phyloP scores from a whole-genome alignment of 306 rosid genomes.

The Glycyrrhiza uralensis region DNA sequence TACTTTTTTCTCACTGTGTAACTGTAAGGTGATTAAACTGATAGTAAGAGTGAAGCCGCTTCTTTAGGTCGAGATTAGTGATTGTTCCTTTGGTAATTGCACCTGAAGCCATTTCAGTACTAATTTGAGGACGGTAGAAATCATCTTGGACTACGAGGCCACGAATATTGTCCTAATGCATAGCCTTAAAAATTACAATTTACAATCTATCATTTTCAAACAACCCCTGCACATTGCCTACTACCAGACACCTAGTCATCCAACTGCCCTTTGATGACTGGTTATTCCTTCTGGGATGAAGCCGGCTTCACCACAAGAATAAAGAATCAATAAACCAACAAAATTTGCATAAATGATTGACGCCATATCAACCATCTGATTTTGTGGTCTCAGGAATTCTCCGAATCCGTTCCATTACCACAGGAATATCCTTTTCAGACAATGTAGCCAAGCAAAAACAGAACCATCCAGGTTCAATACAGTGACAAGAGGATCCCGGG shows the following conservation, averaged over 20 bases:
- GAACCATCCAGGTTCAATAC: conserved; percentile 95
- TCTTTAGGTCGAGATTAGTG: too few relatives aligned
- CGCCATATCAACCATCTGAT: conserved; percentile 46
- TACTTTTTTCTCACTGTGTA: background rate
- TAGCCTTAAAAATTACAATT: background rate
- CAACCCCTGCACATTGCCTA: background rate
- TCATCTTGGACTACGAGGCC: background rate
- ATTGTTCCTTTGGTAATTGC: too few relatives aligned
- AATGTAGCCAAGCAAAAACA: conserved; percentile 67
- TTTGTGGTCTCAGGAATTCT: conserved; percentile 48
- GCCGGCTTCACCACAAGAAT: conserved; percentile 28
- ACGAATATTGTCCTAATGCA: background rate
- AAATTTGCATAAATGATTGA: conserved; percentile 14
- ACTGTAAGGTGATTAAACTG: background rate
- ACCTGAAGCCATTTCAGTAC: too few relatives aligned
- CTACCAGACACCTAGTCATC: conserved; percentile 2
- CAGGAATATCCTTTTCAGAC: conserved; percentile 66
- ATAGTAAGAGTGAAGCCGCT: background rate
- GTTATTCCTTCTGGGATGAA: conserved; percentile 16
- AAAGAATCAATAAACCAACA: conserved; percentile 32
- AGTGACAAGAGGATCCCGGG: conserved; percentile 84
- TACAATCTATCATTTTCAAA: background rate
- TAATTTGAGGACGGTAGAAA: background rate
- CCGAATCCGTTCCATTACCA: conserved; percentile 69
- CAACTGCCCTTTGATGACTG: background rate